A percentile compares a stretch with the other conserved stretches of the same genome.
Conservation (phyloP, 352 stramenopile species). For the Globisporangium spinosum region DNA sequence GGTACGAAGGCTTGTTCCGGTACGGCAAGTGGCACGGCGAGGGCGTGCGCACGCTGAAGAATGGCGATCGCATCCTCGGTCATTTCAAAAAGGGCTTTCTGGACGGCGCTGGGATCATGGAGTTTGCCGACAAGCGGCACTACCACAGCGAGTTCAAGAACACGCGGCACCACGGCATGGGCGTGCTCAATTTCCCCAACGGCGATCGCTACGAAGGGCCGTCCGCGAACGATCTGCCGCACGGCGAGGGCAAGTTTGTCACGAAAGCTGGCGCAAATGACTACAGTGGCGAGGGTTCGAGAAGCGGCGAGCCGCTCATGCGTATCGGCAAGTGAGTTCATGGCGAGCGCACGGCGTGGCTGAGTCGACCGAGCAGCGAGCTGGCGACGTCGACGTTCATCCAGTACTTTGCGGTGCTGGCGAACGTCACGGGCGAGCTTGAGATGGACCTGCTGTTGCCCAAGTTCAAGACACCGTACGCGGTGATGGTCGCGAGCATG, state of each 20-base stretch:
- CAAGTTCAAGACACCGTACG: constrained; percentile 74
- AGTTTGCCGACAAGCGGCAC: constrained; percentile 68
- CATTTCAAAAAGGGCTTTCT: constrained; percentile 57
- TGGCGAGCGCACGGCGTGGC: constrained; percentile 62
- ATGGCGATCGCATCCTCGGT: constrained; percentile 56
- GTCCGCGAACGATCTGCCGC: constrained; percentile 79
- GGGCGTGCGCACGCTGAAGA: constrained; percentile 54
- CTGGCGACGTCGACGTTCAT: constrained; percentile 73
- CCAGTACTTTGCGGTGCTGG: constrained; percentile 53
- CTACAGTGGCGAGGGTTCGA: constrained; percentile 10
- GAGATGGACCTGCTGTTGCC: constrained; percentile 62
- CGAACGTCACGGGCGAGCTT: constrained; percentile 43
- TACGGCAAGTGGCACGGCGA: constrained; percentile 72
- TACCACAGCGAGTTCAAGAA: constrained; percentile 58
- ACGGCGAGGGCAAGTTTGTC: constrained; percentile 79
- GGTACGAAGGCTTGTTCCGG: constrained; percentile 61
- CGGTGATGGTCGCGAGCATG: constrained; percentile 75
- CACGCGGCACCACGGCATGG: constrained; percentile 69
- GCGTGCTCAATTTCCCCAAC: constrained; percentile 81
- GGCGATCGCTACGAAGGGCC: constrained; percentile 90
- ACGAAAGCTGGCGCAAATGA: constrained; percentile 21
- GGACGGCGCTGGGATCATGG: constrained; percentile 47
- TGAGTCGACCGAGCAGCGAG: constrained; percentile 67
- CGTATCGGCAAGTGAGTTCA: constrained; percentile 56
- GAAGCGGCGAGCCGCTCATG: constrained; percentile 50